Conservation (phyloP, 2,329 filamentous ascomycete genomes). For the Botryotinia globosa region DNA sequence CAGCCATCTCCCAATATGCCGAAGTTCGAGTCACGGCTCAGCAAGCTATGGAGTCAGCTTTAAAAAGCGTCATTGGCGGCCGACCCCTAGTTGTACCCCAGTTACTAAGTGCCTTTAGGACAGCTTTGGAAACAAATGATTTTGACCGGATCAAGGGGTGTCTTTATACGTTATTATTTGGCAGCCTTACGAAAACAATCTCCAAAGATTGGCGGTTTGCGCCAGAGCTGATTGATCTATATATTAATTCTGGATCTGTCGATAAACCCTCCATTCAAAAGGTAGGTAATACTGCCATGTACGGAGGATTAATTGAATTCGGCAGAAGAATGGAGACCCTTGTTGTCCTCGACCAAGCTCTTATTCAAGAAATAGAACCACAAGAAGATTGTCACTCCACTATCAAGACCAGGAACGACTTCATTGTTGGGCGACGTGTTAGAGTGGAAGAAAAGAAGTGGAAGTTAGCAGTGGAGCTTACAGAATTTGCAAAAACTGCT, state of each 20-base stretch:
- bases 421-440: conserved; percentile 70
- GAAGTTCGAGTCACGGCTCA: conserved; percentile 95
- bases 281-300: conserved; percentile 76
- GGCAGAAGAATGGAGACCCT: conserved; percentile 83
- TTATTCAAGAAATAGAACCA: conserved; percentile 51
- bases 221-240: conserved; percentile 82
- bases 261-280: conserved; percentile 95
- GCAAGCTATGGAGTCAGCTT: conserved; percentile 84
- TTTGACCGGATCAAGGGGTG: conserved; percentile 92
- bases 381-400: conserved; percentile 38
- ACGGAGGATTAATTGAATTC: conserved; percentile 79
- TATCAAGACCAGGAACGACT: conserved; percentile 66
- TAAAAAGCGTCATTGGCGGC: conserved; percentile 86
- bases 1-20: conserved; percentile 86
- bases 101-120: conserved; percentile 74
- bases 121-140: conserved; percentile 75
- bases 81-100: conserved; percentile 85
- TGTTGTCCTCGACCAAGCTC: conserved; percentile 72
- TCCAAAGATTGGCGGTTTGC: conserved; percentile 93
- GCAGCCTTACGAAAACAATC: conserved; percentile 82
- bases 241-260: conserved; percentile 83
- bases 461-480: conserved; percentile 75
- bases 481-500: conserved; percentile 70
- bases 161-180: conserved; percentile 86
- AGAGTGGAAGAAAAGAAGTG: conserved; percentile 83